Evolutionary conservation across 108 stramenopile genomes (phyloP).

Genomic region (Cyclostephanos tholiformis): DNA sequence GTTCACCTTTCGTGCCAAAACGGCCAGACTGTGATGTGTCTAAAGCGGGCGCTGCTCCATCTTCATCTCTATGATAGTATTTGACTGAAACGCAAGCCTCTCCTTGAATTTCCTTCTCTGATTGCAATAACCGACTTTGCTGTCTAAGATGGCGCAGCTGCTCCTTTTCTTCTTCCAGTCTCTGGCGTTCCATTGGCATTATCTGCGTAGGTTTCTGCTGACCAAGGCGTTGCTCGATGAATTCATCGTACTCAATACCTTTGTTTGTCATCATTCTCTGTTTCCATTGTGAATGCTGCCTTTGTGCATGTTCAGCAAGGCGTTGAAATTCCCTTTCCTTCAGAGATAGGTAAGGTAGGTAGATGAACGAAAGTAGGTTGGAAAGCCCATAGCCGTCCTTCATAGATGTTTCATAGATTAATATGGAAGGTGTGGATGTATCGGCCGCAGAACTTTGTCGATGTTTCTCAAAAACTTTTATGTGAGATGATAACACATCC

Average conservation of each 20-base stretch:
- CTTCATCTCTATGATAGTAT: background rate
- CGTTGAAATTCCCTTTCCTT: slow-evolving; percentile 33
- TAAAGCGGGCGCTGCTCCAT: background rate
- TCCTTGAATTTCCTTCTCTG: slow-evolving; percentile 7
- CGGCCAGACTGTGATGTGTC: background rate
- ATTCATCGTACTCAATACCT: slow-evolving; percentile 23
- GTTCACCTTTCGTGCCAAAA: background rate
- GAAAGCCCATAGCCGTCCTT: slow-evolving; percentile 40
- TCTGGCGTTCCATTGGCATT: slow-evolving; percentile 6
- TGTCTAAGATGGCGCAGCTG: slow-evolving; percentile 13
- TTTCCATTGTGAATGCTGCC: slow-evolving; percentile 22
- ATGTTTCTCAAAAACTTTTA: background rate
- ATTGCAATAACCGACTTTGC: slow-evolving; percentile 2
- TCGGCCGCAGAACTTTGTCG: background rate
- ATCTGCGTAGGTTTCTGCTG: slow-evolving; percentile 5
- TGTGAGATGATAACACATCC: slow-evolving; percentile 7
- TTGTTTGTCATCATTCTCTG: slow-evolving; percentile 18
- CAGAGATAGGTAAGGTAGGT: slow-evolving; percentile 35
- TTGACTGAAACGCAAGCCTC: background rate
- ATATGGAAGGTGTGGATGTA: slow-evolving; percentile 21
- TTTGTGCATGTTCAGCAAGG: slow-evolving; percentile 22
- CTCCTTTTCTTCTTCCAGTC: slow-evolving; percentile 28
- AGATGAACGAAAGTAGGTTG: slow-evolving; percentile 44
- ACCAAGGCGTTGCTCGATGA: slow-evolving; percentile 10
- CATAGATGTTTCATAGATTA: slow-evolving; percentile 52